Base-by-base conservation (phyloP, 1,284 basidiomycete genomes). In the Vanrija humicola region DNA sequence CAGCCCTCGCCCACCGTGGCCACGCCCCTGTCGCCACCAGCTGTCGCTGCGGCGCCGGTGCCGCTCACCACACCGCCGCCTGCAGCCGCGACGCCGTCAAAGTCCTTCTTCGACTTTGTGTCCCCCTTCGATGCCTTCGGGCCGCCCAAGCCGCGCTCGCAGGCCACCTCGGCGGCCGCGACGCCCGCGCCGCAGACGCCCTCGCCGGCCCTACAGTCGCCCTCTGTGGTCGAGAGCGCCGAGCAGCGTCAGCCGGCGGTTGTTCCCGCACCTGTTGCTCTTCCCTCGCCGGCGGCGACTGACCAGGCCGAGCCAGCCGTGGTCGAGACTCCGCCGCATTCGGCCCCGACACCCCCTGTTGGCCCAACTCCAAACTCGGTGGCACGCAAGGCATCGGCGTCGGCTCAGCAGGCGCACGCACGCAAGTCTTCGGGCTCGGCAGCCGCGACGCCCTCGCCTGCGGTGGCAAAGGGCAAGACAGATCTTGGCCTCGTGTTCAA, bases 61-160 rank as follows among this genome's bases (percentile, higher is more conserved):
- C 43, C 54, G 19, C 19, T 38, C 46, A 25, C 45, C 50, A 29
- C 26, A 25, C 18, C 55, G 12, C 42, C 39, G 6, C 6, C n/a
- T 26, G 21, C 53, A 19, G 38, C 28, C n/a, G 28, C 51, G 26
- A 18, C 54, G 54, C 18, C 54, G 52, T n/a, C 45, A 6, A 67
- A 68, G 54, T 67, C 69, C 12, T 63, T 64, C 44, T 74, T 74
- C 57, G 67, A 70, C 50, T 74, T 74, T 51, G 69, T 73, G 42
- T 73, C 70, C 3, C 73, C 73, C 4, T 74, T 74, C 45, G 71
- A 72, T 43, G 71, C 59, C 3, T 73, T 74, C 51, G 67, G 68
- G 3, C 55, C 61, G 14, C 63, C 61, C 14, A 40, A 59, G 56
- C 48, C 59, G 3, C 50, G 46, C 25, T 48, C 42, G 29, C 34